These are phyloP conservation scores for Triticum dicoccoides DNA, from an alignment of 176 grass and related monocot species.

Conservation along the genomic window DNA sequence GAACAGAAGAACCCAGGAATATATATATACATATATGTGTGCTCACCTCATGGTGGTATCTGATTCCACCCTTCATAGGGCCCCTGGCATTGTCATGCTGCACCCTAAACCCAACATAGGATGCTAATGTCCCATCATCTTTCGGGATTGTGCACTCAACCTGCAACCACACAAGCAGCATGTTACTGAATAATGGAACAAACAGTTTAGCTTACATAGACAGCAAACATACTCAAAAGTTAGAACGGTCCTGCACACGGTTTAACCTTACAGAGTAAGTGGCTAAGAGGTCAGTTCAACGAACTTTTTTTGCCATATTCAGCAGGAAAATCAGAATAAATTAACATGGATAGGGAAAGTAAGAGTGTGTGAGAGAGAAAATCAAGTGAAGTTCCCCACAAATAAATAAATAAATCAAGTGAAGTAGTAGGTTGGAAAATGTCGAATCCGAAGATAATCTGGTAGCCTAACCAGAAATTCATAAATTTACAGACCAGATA, in stretches of 20 bases:
- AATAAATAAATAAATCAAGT: neutral
- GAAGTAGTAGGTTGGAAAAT: no score
- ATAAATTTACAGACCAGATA: neutral
- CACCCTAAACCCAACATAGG: slow-evolving; percentile 79
- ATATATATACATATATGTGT: neutral
- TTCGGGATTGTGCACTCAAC: slow-evolving; percentile 89
- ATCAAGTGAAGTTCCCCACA: neutral
- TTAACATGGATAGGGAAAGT: neutral
- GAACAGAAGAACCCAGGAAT: slow-evolving; percentile 25
- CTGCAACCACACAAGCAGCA: slow-evolving; percentile 50
- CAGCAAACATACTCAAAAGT: neutral
- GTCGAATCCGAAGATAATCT: neutral
- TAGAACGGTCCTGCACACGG: neutral
- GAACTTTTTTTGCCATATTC: neutral
- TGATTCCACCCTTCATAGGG: slow-evolving; percentile 96
- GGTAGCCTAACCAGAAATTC: neutral
- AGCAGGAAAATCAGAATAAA: slow-evolving; percentile 3
- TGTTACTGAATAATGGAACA: neutral
- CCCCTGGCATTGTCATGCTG: slow-evolving; percentile 93
- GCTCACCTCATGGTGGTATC: slow-evolving; percentile 90
- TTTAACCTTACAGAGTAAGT: neutral
- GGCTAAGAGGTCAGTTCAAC: neutral
- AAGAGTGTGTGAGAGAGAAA: neutral
- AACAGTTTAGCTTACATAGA: slow-evolving; percentile 1
- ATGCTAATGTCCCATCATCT: slow-evolving; percentile 81